Evolutionary conservation across 1,284 basidiomycete species (phyloP).

Genomic region (Taiwanofungus camphoratus): DNA sequence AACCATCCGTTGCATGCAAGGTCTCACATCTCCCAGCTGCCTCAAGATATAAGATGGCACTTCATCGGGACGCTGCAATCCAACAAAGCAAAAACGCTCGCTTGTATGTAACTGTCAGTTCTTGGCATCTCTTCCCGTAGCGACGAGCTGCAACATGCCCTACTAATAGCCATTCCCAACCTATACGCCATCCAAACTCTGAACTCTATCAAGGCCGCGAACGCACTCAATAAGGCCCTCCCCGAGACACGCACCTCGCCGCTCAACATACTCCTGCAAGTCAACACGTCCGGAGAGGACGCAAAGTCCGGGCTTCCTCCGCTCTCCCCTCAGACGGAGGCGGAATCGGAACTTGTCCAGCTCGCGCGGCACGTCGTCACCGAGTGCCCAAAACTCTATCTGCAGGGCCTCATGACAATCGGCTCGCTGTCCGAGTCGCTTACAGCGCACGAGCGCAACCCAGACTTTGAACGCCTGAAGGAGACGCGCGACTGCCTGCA

Average conservation of each 20-base stretch:
- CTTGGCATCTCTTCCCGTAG: not conserved
- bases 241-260: constrained; percentile 40
- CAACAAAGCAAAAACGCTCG: constrained; percentile 92
- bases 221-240: constrained; percentile 76
- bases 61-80: constrained; percentile 95
- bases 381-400: constrained; percentile 67
- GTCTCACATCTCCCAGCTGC: constrained; percentile 47
- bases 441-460: constrained; percentile 55
- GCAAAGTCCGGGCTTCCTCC: constrained; percentile 84
- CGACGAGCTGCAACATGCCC: not conserved
- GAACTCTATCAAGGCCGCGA: constrained; percentile 82
- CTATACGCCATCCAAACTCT: constrained; percentile 88
- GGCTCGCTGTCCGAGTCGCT: constrained; percentile 77
- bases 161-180: constrained; percentile 74
- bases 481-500: constrained; percentile 57
- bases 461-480: constrained; percentile 76
- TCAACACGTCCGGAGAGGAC: constrained; percentile 93
- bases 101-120: constrained; percentile 47
- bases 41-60: constrained; percentile 88
- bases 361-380: constrained; percentile 72
- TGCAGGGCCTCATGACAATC: constrained; percentile 96
- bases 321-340: constrained; percentile 28
- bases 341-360: constrained; percentile 47
- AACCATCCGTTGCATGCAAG: constrained; percentile 1
- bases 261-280: constrained; percentile 81